phyloP scores from a whole-genome alignment of 345 rosid genomes.

The Arabis alpina region DNA sequence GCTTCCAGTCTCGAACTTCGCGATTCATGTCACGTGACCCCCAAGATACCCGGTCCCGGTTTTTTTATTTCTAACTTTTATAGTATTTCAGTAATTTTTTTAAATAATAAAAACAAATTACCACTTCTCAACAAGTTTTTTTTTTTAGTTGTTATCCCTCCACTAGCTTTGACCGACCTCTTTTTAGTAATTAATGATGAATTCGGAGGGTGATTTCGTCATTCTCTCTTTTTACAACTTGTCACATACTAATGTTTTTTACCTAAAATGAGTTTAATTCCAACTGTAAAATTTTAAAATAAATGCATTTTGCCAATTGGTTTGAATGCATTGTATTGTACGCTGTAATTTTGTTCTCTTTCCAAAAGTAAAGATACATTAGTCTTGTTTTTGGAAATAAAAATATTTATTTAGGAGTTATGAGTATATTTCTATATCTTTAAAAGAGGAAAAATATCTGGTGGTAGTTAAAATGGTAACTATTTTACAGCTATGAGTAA shows the following conservation, averaged over 20 bases:
- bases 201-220: slow-evolving; percentile 28
- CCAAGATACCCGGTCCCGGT: slow-evolving; percentile 76
- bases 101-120: neutral
- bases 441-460: slow-evolving; percentile 22
- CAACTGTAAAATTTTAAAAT: neutral
- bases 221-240: slow-evolving; percentile 2
- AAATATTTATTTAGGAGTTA: neutral
- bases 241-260: slow-evolving; percentile 16
- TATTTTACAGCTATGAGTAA: slow-evolving; percentile 56
- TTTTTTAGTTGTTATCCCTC: slow-evolving; percentile 19
- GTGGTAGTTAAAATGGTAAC: slow-evolving; percentile 27
- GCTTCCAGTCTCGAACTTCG: slow-evolving; percentile 46
- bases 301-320: neutral
- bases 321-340: slow-evolving; percentile 15
- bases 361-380: neutral
- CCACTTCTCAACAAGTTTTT: neutral
- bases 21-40: slow-evolving; percentile 72
- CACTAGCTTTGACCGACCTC: slow-evolving; percentile 38
- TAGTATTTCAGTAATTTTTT: neutral
- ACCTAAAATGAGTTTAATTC: neutral
- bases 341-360: neutral
- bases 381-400: neutral
- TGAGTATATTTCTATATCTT: neutral
- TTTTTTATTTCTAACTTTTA: slow-evolving; percentile 5
- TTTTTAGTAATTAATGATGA: slow-evolving; percentile 25